Percentiles rank a stretch among this genome's conserved stretches.
phyloP scores from a whole-genome alignment of 352 stramenopile species.

The Thalassiosira allenii region DNA sequence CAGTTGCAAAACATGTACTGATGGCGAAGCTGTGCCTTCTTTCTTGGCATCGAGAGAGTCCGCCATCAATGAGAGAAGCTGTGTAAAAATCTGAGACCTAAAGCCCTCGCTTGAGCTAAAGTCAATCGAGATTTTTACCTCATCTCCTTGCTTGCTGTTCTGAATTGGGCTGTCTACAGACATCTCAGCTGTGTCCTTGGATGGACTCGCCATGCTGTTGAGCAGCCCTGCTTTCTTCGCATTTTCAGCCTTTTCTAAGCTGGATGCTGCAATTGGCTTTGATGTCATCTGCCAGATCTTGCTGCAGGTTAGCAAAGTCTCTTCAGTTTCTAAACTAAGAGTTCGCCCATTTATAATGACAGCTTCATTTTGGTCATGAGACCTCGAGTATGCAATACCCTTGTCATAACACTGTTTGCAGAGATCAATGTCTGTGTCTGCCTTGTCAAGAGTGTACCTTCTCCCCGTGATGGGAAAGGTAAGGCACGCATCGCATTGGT shows the following conservation, averaged over 20 bases:
- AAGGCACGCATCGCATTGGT: conserved; percentile 69
- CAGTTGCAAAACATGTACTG: conserved; percentile 61
- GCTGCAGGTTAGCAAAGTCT: conserved; percentile 64
- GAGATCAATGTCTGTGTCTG: conserved; percentile 82
- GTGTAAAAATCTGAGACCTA: conserved; percentile 53
- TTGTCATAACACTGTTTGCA: conserved; percentile 80
- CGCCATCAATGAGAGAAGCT: conserved; percentile 47
- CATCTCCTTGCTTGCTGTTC: conserved; percentile 25
- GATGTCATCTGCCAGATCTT: conserved; percentile 68
- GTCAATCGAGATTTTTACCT: conserved; percentile 45
- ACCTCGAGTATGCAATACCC: conserved; percentile 53
- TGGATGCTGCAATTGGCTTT: conserved; percentile 46
- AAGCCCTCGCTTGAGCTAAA: conserved; percentile 59
- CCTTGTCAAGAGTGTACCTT: conserved; percentile 76
- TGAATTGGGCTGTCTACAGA: too few species aligned
- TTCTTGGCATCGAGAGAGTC: conserved; percentile 29
- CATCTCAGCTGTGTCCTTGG: too few species aligned
- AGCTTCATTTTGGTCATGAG: conserved; percentile 40
- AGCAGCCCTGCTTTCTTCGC: conserved; percentile 47
- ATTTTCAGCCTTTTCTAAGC: conserved; percentile 55
- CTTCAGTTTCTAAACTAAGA: conserved; percentile 64
- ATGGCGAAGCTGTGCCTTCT: conserved; percentile 30
- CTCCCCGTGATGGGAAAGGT: conserved; percentile 75
- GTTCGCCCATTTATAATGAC: conserved; percentile 70
- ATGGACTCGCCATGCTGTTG: conserved; percentile 33